Percentiles rank a stretch among this genome's conserved stretches.
Evolutionary conservation across 2,329 filamentous ascomycete species (phyloP).

Genomic region (Arthrobotrys pseudoclavata): DNA sequence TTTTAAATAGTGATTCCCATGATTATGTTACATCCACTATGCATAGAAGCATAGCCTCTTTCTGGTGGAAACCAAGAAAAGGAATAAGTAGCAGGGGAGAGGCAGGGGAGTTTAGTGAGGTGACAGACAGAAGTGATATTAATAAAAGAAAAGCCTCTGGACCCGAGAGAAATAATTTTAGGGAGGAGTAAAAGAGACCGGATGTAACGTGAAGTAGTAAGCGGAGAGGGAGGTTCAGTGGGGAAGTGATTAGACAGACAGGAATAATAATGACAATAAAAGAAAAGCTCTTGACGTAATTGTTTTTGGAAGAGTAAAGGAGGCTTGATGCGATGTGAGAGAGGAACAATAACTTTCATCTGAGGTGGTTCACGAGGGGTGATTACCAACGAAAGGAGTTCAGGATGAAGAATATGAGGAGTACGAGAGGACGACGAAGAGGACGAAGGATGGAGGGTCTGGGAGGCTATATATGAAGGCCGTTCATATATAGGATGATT

Average conservation of each 20-base stretch:
- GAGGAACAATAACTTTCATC: not conserved
- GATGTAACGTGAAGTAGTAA: not conserved
- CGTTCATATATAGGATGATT: not conserved
- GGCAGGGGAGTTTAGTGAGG: no score
- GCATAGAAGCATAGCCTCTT: not conserved
- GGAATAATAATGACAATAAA: not conserved
- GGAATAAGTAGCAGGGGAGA: not conserved
- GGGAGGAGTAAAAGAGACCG: not conserved
- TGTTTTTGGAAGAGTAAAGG: not conserved
- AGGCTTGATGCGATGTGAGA: not conserved
- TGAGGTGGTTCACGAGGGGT: not conserved
- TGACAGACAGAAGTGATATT: not conserved
- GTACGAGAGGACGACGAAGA: no score
- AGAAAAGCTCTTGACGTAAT: not conserved
- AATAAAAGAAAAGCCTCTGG: not conserved
- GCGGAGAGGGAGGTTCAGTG: not conserved
- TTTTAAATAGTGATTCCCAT: not conserved
- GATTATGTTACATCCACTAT: not conserved
- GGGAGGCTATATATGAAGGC: not conserved
- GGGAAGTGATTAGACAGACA: not conserved
- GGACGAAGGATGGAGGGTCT: not conserved
- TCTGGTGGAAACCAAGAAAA: not conserved
- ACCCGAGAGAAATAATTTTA: not conserved
- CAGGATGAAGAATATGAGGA: not conserved
- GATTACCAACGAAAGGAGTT: not conserved